phyloP scores from a whole-genome alignment of 768 basidiomycete genomes.

The Neoboletus magnificus region DNA sequence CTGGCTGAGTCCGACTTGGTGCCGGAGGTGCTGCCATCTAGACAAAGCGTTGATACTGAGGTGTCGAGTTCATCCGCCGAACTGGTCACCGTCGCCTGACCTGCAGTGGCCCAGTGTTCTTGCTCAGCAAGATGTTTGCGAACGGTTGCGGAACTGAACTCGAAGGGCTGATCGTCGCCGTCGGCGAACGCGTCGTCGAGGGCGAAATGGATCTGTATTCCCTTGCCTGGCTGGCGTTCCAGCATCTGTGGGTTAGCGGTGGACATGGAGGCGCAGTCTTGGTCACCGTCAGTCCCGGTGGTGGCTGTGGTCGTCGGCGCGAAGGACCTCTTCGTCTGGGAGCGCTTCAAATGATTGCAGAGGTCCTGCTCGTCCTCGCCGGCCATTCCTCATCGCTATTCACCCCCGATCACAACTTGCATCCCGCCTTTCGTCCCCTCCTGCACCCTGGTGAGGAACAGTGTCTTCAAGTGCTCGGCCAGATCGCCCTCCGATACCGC shows the following conservation, averaged over 20 bases:
- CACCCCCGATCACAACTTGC: constrained; percentile 51
- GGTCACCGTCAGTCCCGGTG: not conserved
- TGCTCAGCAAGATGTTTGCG: constrained; percentile 59
- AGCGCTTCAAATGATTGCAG: constrained; percentile 67
- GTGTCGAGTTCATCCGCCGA: constrained; percentile 36
- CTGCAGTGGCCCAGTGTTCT: constrained; percentile 33
- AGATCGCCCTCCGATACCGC: constrained; percentile 71
- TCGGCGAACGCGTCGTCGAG: constrained; percentile 72
- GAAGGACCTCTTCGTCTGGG: not conserved
- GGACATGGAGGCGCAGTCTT: constrained; percentile 8
- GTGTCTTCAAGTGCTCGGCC: constrained; percentile 74
- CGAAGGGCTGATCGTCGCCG: constrained; percentile 44
- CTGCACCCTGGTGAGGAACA: constrained; percentile 89
- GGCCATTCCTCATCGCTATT: constrained; percentile 89
- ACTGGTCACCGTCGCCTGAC: constrained; percentile 31
- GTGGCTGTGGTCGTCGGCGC: constrained; percentile 11
- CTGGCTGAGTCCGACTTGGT: constrained; percentile 18
- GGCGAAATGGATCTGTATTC: constrained; percentile 30
- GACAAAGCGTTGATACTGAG: constrained; percentile 59
- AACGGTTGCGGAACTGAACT: constrained; percentile 60
- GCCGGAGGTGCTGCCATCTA: constrained; percentile 36
- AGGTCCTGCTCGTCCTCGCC: constrained; percentile 80
- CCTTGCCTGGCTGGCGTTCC: constrained; percentile 26
- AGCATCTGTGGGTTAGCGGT: constrained; percentile 11
- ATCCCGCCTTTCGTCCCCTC: constrained; percentile 63